Evolutionary conservation across 768 basidiomycete genomes (phyloP).

Genomic region (Kwoniella mangroviensis): DNA sequence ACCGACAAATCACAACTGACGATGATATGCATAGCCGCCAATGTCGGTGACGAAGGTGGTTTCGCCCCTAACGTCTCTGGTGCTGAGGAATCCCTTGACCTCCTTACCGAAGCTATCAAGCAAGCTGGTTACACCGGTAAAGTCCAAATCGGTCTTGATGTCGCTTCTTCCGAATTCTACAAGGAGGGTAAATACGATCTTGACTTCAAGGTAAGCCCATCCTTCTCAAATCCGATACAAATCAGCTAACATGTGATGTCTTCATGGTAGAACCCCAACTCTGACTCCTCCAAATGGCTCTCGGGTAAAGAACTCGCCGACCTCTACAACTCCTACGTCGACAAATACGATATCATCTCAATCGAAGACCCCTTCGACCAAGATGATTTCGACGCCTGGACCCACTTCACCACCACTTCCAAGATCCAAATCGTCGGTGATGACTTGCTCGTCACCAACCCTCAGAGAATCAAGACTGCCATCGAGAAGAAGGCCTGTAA

Average conservation of each 20-base stretch:
- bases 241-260: not conserved
- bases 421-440: constrained; percentile 63
- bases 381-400: constrained; percentile 99
- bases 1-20: not conserved
- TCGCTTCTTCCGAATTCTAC: constrained; percentile 99
- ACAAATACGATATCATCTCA: constrained; percentile 84
- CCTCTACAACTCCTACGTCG: constrained; percentile 79
- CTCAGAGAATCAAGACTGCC: constrained; percentile 93
- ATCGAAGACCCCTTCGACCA: constrained; percentile 93
- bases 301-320: constrained; percentile 89
- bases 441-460: constrained; percentile 98
- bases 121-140: constrained; percentile 98
- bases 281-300: constrained; percentile 95
- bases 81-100: constrained; percentile 95
- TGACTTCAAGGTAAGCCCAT: constrained; percentile 62
- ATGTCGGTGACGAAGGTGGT: constrained; percentile 99
- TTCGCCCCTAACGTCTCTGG: constrained; percentile 98
- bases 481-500: constrained; percentile 99
- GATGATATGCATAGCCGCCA: constrained; percentile 70
- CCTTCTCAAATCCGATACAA: constrained; percentile 1
- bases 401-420: constrained; percentile 72
- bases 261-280: constrained; percentile 95
- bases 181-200: constrained; percentile 99
- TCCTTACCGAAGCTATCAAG: constrained; percentile 93
- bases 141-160: constrained; percentile 97